phyloP scores from a whole-genome alignment of 2,329 filamentous ascomycete species.

The Diaporthe amygdali region DNA sequence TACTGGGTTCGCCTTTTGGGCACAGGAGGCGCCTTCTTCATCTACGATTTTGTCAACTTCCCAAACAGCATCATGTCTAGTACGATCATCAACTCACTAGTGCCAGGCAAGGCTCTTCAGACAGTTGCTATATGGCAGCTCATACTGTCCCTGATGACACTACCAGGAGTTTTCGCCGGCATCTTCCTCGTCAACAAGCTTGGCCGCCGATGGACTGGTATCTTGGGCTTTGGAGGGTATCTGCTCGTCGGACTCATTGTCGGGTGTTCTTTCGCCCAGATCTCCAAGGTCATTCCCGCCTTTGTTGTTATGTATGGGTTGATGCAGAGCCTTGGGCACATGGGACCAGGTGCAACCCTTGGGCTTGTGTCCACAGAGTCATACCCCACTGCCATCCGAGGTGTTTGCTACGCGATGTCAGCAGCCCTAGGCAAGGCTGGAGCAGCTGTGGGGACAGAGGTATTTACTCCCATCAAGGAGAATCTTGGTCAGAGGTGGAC shows the following conservation, averaged over 20 bases:
- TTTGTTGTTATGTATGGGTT: constrained; percentile 59
- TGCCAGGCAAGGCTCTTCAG: constrained; percentile 42
- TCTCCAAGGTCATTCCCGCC: constrained; percentile 53
- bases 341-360: constrained; percentile 57
- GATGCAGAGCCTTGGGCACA: constrained; percentile 53
- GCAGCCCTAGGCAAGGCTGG: constrained; percentile 57
- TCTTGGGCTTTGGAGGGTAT: constrained; percentile 55
- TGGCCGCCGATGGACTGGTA: constrained; percentile 55
- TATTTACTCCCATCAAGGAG: constrained; percentile 51
- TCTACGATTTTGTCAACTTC: constrained; percentile 53
- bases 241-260: constrained; percentile 58
- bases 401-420: constrained; percentile 55
- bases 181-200: constrained; percentile 52
- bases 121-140: constrained; percentile 54
- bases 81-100: constrained; percentile 46
- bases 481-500: constrained; percentile 54
- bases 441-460: constrained; percentile 56
- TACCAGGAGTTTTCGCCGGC: constrained; percentile 56
- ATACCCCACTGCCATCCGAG: constrained; percentile 57
- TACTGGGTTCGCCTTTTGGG: constrained; percentile 53
- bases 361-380: constrained; percentile 55
- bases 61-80: constrained; percentile 52
- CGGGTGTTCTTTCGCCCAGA: constrained; percentile 50
- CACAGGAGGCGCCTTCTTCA: constrained; percentile 57
- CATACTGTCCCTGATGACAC: constrained; percentile 47